Evolutionary conservation across 176 grass and related monocot species (phyloP).

Genomic region (Aechmea fasciata): DNA sequence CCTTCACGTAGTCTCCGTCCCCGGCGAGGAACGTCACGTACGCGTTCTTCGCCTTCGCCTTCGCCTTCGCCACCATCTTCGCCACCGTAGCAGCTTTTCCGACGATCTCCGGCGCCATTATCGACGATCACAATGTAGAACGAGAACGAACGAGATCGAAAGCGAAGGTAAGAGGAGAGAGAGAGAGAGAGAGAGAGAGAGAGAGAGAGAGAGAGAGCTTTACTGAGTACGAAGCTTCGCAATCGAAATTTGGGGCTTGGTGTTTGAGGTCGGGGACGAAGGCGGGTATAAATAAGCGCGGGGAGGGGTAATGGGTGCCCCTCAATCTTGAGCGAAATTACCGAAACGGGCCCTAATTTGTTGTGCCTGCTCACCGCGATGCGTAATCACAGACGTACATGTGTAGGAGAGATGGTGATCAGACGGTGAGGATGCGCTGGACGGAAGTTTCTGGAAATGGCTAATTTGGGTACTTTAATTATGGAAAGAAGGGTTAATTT

Average conservation of each 20-base stretch:
- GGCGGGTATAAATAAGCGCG: conserved; percentile 31
- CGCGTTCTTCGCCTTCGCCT: conserved; percentile 29
- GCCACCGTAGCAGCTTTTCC: conserved; percentile 24
- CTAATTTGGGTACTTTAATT: conserved; percentile 3
- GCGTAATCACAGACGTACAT: conserved; percentile 12
- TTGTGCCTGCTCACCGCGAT: neutral
- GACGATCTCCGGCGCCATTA: conserved; percentile 47
- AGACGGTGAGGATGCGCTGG: neutral
- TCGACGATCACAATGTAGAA: neutral
- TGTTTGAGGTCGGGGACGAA: conserved; percentile 1
- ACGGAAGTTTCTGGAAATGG: conserved; percentile 25
- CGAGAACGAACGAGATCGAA: too few relatives aligned
- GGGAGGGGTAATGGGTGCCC: neutral
- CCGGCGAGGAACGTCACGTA: conserved; percentile 79
- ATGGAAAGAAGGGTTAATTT: neutral
- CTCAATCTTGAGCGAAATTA: neutral
- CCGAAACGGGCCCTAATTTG: neutral
- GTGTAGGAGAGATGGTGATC: neutral
- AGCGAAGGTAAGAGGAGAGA: neutral
- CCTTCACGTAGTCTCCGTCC: conserved; percentile 77
- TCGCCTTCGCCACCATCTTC: conserved; percentile 15
- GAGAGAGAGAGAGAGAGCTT: neutral
- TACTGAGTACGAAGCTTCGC: neutral
- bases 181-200: neutral
- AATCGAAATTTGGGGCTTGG: neutral